These are phyloP conservation scores for Leccinum arenicola DNA, from an alignment of 768 basidiomycete species.

Conservation along the genomic window DNA sequence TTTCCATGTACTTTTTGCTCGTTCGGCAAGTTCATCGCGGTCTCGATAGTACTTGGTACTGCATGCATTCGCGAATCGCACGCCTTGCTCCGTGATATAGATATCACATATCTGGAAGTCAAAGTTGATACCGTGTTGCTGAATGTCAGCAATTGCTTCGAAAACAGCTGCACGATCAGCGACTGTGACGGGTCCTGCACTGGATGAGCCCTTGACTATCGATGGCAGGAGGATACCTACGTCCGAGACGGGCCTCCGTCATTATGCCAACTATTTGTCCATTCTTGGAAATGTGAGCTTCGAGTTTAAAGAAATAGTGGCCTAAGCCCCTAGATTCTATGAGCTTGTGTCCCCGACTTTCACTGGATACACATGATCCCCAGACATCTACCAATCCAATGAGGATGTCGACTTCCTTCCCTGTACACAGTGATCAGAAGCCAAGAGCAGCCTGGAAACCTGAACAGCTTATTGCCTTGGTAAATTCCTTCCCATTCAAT, in stretches of 20 bases:
- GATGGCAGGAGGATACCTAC: constrained; percentile 11
- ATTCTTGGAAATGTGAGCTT: constrained; percentile 30
- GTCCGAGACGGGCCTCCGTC: constrained; percentile 29
- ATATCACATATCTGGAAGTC: constrained; percentile 20
- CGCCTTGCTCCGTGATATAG: constrained; percentile 29
- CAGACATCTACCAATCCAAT: constrained; percentile 28
- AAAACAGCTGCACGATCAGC: constrained; percentile 29
- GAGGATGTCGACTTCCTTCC: constrained; percentile 25
- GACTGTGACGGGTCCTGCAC: constrained; percentile 19
- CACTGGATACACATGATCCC: constrained; percentile 22
- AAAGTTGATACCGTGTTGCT: constrained; percentile 27
- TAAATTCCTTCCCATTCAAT: constrained; percentile 30
- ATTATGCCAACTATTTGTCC: constrained; percentile 31
- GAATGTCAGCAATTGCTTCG: constrained; percentile 32
- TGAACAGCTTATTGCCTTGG: constrained; percentile 15
- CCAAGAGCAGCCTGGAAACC: background rate
- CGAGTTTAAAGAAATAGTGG: constrained; percentile 28
- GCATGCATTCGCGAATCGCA: constrained; percentile 26
- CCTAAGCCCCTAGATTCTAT: constrained; percentile 28
- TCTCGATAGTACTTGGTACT: constrained; percentile 18
- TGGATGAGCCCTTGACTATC: constrained; percentile 6
- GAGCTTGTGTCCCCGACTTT: constrained; percentile 30
- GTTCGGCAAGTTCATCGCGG: constrained; percentile 24
- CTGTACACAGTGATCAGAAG: constrained; percentile 11
- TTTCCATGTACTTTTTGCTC: constrained; percentile 19